Evolutionary conservation across 176 grass and related monocot genomes (phyloP).

Genomic region (Hordeum marinum): DNA sequence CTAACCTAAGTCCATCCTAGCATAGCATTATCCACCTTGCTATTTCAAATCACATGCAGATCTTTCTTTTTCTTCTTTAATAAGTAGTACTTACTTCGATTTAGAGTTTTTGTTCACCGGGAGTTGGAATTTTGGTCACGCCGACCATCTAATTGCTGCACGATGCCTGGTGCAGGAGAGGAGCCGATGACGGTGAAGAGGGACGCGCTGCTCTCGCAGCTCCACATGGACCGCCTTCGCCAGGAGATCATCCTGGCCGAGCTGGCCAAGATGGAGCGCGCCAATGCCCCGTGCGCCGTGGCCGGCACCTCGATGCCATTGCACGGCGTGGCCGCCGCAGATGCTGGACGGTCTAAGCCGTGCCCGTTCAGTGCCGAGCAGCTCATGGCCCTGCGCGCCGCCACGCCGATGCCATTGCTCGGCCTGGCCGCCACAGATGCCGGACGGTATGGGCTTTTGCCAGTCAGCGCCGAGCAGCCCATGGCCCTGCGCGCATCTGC

Average conservation of each 20-base stretch:
- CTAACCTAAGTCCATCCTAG: too few species aligned
- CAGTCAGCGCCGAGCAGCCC: neutral
- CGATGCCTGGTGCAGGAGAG: neutral
- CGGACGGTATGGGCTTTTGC: neutral
- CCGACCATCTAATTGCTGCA: neutral
- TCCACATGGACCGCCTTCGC: conserved; percentile 20
- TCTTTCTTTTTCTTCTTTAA: neutral
- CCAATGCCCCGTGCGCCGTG: neutral
- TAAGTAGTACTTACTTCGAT: too few species aligned
- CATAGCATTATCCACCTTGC: neutral
- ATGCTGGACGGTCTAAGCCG: neutral
- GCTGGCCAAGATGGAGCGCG: conserved; percentile 23
- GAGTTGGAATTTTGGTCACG: too few species aligned
- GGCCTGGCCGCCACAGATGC: neutral
- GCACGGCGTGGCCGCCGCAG: neutral
- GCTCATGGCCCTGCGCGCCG: neutral
- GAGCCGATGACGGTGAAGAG: conserved; percentile 17
- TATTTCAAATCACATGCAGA: neutral
- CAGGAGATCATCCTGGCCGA: conserved; percentile 24
- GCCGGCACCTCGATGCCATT: neutral
- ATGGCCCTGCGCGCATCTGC: neutral
- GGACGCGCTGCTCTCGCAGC: conserved; percentile 31
- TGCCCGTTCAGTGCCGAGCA: neutral
- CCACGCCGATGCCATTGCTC: neutral
- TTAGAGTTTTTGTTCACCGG: too few species aligned